Percentiles rank a stretch among this genome's conserved stretches.
These are phyloP conservation scores for Phytopythium ostracodes DNA, from an alignment of 352 stramenopile species.

Conservation along the genomic window DNA sequence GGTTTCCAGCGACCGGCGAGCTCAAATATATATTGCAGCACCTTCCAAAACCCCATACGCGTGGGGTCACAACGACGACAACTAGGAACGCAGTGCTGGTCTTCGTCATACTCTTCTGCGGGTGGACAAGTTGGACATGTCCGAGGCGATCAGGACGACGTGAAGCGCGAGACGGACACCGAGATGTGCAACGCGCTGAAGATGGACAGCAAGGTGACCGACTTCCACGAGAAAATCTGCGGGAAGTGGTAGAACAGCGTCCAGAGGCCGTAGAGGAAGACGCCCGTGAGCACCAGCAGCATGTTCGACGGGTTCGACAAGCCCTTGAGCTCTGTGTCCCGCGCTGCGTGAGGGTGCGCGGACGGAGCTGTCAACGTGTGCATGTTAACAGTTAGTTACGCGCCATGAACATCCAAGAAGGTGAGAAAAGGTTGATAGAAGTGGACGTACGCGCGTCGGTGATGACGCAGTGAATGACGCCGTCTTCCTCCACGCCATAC, in stretches of 20 bases:
- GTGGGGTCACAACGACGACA: not conserved
- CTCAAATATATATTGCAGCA: not conserved
- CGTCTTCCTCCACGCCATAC: slow-evolving; percentile 71
- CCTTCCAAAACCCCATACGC: not conserved
- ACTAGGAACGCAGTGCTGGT: not conserved
- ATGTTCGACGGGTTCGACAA: slow-evolving; percentile 48
- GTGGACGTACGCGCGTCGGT: slow-evolving; percentile 61
- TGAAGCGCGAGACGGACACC: slow-evolving; percentile 46
- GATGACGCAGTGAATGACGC: slow-evolving; percentile 74
- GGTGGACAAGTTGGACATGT: too few relatives aligned
- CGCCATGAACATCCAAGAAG: not conserved
- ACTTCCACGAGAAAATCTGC: slow-evolving; percentile 75
- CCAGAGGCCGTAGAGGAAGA: slow-evolving; percentile 72
- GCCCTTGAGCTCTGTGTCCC: slow-evolving; percentile 46
- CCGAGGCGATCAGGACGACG: slow-evolving; percentile 13
- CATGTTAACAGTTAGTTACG: too few relatives aligned
- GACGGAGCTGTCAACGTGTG: slow-evolving; percentile 30
- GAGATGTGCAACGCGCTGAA: slow-evolving; percentile 66
- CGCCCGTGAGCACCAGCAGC: slow-evolving; percentile 56
- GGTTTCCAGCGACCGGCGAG: not conserved
- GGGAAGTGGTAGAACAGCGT: slow-evolving; percentile 79
- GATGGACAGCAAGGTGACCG: slow-evolving; percentile 54
- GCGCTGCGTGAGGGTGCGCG: slow-evolving; percentile 36
- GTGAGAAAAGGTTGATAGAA: too few relatives aligned
- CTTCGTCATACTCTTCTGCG: not conserved